These are phyloP conservation scores for Hanseniaspora jakobsenii DNA, from an alignment of 805 yeast species.

Conservation along the genomic window DNA sequence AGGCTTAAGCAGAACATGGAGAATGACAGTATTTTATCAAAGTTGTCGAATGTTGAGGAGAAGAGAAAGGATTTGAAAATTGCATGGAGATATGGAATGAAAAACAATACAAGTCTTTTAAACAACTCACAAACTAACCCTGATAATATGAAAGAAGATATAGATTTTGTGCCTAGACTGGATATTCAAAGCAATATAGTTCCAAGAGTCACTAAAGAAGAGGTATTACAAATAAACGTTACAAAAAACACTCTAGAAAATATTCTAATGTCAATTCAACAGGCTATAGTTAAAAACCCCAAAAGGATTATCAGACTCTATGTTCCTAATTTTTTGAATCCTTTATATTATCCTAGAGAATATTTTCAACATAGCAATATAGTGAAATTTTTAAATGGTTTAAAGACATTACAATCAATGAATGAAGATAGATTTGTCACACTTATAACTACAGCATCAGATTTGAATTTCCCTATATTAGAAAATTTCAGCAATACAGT, in stretches of 20 bases:
- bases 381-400: slow-evolving; percentile 48
- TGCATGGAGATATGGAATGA: slow-evolving; percentile 84
- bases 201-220: slow-evolving; percentile 55
- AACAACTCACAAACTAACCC: slow-evolving; percentile 17
- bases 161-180: slow-evolving; percentile 52
- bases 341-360: slow-evolving; percentile 52
- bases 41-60: slow-evolving; percentile 17
- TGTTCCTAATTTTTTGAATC: slow-evolving; percentile 69
- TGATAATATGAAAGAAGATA: slow-evolving; percentile 29
- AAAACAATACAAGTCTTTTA: slow-evolving; percentile 26
- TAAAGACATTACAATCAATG: slow-evolving; percentile 43
- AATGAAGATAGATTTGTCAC: slow-evolving; percentile 35
- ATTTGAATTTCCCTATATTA: slow-evolving; percentile 43
- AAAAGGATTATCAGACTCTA: slow-evolving; percentile 49
- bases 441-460: slow-evolving; percentile 44
- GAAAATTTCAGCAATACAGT: slow-evolving; percentile 51
- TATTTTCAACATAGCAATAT: slow-evolving; percentile 37
- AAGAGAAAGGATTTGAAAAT: slow-evolving; percentile 49
- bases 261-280: slow-evolving; percentile 34
- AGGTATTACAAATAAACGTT: slow-evolving; percentile 35
- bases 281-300: slow-evolving; percentile 33
- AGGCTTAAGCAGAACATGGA: not conserved
- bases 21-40: slow-evolving; percentile 16
- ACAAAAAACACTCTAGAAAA: slow-evolving; percentile 21
- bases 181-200: slow-evolving; percentile 61